Evolutionary conservation across 306 rosid genomes (phyloP).

Genomic region (Dryas octopetala): DNA sequence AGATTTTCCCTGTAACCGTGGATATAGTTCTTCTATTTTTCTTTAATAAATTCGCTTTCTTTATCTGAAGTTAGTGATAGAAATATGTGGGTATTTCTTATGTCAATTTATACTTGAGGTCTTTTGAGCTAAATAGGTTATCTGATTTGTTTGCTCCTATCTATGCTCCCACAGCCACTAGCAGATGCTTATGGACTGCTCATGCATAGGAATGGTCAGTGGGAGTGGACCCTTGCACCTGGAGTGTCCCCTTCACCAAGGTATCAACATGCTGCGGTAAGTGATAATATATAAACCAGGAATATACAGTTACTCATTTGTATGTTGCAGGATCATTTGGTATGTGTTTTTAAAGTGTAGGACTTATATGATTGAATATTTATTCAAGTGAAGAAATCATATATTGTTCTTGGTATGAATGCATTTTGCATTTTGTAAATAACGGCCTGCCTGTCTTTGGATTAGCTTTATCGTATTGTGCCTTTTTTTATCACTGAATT

Average conservation of each 20-base stretch:
- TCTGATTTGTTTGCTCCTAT: slow-evolving; percentile 20
- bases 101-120: not conserved
- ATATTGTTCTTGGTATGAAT: not conserved
- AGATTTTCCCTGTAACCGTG: not conserved
- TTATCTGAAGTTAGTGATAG: not conserved
- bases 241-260: slow-evolving; percentile 99
- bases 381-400: not conserved
- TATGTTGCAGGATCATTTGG: slow-evolving; percentile 7
- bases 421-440: not conserved
- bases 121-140: not conserved
- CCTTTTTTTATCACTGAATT: slow-evolving; percentile 19
- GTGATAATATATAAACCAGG: slow-evolving; percentile 33
- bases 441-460: slow-evolving; percentile 3
- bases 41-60: not conserved
- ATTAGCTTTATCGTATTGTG: slow-evolving; percentile 15
- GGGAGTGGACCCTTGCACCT: slow-evolving; percentile 99
- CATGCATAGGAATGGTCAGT: slow-evolving; percentile 95
- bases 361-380: not conserved
- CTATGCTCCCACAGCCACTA: slow-evolving; percentile 59
- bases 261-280: slow-evolving; percentile 98
- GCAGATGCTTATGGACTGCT: slow-evolving; percentile 97
- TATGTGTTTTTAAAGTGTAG: not conserved
- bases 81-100: not conserved
- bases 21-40: too few relatives aligned
- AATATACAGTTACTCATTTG: not conserved